Percentiles rank a stretch among this genome's conserved stretches.
Evolutionary conservation across 2,329 filamentous ascomycete genomes (phyloP).

Genomic region (Apiospora marii): DNA sequence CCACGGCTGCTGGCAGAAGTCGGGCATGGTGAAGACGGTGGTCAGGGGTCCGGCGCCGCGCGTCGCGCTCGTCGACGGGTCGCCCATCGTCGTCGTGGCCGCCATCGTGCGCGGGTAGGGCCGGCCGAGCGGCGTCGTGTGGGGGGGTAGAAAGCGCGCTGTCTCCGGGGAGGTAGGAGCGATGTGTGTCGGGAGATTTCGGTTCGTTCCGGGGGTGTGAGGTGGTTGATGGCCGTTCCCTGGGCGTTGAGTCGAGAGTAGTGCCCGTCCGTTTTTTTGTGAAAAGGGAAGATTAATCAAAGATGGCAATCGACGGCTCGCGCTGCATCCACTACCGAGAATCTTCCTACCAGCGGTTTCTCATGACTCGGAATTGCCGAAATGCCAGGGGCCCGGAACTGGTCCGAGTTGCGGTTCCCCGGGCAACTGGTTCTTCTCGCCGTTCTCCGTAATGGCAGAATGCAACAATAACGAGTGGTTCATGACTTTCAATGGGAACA

Average conservation of each 20-base stretch:
- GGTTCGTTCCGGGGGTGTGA: too few relatives aligned
- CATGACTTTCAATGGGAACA: too few relatives aligned
- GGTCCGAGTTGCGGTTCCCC: neutral
- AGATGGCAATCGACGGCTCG: neutral
- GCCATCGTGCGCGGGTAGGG: neutral
- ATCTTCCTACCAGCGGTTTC: neutral
- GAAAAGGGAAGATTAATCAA: neutral
- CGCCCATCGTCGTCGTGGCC: neutral
- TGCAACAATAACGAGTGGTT: too few relatives aligned
- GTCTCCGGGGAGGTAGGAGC: neutral
- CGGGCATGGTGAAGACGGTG: slow-evolving; percentile 16
- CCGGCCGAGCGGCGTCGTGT: neutral
- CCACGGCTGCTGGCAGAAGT: slow-evolving; percentile 11
- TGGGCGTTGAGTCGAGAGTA: neutral
- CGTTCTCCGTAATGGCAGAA: too few relatives aligned
- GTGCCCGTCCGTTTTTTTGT: neutral
- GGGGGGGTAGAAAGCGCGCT: neutral
- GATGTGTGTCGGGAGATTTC: neutral
- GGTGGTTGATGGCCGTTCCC: neutral
- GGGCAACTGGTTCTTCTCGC: too few relatives aligned
- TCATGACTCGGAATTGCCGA: neutral
- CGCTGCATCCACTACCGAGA: neutral
- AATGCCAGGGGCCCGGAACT: neutral
- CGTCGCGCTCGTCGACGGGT: neutral
- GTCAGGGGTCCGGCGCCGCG: slow-evolving; percentile 19